Base-by-base conservation (phyloP, 2,329 filamentous ascomycete species). In the Colletotrichum gloeosporioides region DNA sequence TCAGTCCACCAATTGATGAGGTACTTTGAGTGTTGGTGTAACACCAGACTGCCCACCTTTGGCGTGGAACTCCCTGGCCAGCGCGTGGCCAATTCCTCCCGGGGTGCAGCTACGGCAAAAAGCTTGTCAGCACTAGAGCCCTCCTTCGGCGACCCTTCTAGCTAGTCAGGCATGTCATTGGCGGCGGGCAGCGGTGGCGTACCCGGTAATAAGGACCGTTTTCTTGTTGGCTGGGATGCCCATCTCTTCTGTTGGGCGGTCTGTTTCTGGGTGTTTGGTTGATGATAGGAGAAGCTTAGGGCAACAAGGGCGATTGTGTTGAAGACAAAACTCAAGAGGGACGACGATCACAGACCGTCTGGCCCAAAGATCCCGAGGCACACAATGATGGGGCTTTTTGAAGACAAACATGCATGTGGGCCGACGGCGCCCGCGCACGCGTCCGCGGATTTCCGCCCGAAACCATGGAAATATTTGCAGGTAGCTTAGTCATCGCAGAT, bases 1-100 rank as follows among this genome's bases (percentile, higher is more conserved):
- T 53, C n/a, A 53, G 44, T n/a, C n/a, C 44, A 10, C 44, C n/a
- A 8, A 25, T 53, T 53, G 44, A 53, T 4, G 13, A n/a, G n/a
- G 44, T 12, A 13, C 44, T 53, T 15, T 6, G 18, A 6, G n/a
- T 53, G 44, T 53, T 53, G 44, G 44, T 53, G 44, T 53, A n/a
- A 53, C 44, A 53, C 44, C 16, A 32, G 4, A 27, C 9, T n/a
- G 67, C 80, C 36, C 71, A 90, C 90, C 90, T 83, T 87, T 86
- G 13, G 81, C 83, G 53, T 91, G 87, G 68, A 91, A 92, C 77
- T 90, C 89, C 3, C 87, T 79, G 18, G 88, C 90, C 13, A 92
- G 71, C 4, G 88, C 88, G 79, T 90, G 87, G 53, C 90, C 90
- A 74, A 92, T 92, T 34, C 90, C 90, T 16, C 90, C 90, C 2